Evolutionary conservation across 208 protist genomes (phyloP).

Genomic region (Acanthamoeba royreba): DNA sequence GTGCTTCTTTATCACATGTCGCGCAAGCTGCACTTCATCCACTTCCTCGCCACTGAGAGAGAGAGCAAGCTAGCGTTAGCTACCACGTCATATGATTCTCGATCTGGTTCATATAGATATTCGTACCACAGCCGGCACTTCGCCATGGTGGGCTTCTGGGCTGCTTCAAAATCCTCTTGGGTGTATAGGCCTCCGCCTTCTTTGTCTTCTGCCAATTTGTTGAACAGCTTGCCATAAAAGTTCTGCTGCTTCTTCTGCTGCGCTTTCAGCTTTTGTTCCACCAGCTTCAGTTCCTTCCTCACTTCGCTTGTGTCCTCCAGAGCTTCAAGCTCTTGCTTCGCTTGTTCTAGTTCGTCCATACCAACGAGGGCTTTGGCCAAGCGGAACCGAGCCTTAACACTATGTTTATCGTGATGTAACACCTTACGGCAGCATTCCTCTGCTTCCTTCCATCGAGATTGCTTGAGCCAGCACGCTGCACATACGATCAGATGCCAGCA

Average conservation of each 20-base stretch:
- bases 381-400: neutral
- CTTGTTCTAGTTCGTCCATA: neutral
- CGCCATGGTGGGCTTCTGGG: neutral
- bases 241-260: neutral
- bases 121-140: neutral
- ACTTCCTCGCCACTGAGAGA: neutral
- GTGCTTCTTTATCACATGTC: slow-evolving; percentile 5
- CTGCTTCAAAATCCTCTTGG: neutral
- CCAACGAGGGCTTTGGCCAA: neutral
- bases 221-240: neutral
- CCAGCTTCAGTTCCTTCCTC: neutral
- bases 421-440: neutral
- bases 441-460: neutral
- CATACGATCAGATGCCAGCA: too few species aligned
- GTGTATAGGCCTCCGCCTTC: neutral
- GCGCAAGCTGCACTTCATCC: neutral
- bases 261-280: neutral
- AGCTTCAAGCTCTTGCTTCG: neutral
- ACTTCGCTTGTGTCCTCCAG: neutral
- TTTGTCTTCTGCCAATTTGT: neutral
- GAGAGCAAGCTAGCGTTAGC: too few species aligned
- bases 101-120: too few species aligned
- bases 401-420: neutral
- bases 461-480: neutral
- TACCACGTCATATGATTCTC: too few species aligned